Conservation (phyloP, 23 red algal genomes). For the Gracilaria domingensis region DNA sequence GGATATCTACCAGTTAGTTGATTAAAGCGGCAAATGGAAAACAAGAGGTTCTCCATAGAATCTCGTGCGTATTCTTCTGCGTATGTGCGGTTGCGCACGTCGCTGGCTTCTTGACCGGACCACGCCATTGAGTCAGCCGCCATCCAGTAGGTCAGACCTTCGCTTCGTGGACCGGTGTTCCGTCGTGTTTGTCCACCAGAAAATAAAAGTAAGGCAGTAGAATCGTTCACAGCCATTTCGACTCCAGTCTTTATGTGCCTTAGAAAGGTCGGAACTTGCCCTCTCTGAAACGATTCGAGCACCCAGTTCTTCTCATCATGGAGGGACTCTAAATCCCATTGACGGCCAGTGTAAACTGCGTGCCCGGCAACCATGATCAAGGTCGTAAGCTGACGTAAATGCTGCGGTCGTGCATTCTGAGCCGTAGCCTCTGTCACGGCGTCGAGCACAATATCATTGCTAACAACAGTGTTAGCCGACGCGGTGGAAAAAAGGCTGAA, state of each 20-base stretch:
- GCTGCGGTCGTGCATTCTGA: conserved; percentile 27
- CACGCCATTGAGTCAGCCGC: conserved; percentile 55
- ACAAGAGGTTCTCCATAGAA: conserved; percentile 90
- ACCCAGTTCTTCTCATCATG: conserved; percentile 75
- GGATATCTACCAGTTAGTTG: conserved; percentile 85
- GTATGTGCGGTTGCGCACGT: conserved; percentile 60
- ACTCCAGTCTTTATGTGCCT: conserved; percentile 76
- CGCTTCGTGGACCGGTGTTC: conserved; percentile 64
- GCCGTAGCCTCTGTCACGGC: conserved; percentile 34
- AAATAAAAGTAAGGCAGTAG: conserved; percentile 79
- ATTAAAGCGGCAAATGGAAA: conserved; percentile 92
- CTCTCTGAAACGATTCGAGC: conserved; percentile 81
- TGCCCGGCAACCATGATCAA: conserved; percentile 92
- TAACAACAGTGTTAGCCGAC: not conserved
- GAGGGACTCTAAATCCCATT: conserved; percentile 44
- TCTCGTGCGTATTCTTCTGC: conserved; percentile 88
- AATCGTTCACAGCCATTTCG: conserved; percentile 62
- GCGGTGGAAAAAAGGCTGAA: not conserved
- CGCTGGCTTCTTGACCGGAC: conserved; percentile 25
- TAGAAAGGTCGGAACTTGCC: conserved; percentile 77
- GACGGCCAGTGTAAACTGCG: conserved; percentile 65
- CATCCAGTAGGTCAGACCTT: conserved; percentile 84
- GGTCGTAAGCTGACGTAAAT: conserved; percentile 35
- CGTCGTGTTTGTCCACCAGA: conserved; percentile 83
- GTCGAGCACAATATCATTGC: conserved; percentile 52